Percentiles rank a stretch among this genome's conserved stretches.
These are phyloP conservation scores for Ascodesmis nigricans DNA, from an alignment of 495 filamentous ascomycete genomes.

Conservation along the genomic window DNA sequence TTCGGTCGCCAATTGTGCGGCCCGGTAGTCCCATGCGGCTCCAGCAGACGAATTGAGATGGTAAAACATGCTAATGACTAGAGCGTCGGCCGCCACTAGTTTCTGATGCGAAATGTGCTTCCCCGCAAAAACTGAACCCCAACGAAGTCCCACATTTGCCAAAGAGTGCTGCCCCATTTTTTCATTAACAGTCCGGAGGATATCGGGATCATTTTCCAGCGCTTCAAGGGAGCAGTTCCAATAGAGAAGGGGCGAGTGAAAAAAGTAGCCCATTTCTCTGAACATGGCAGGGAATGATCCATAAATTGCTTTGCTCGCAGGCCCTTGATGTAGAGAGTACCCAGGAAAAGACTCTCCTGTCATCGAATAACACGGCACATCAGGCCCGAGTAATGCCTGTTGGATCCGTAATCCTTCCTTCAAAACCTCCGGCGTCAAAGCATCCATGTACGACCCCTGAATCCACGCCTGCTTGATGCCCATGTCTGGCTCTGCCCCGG, in stretches of 20 bases:
- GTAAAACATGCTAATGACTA: constrained; percentile 52
- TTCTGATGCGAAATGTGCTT: constrained; percentile 40
- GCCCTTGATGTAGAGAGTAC: no score
- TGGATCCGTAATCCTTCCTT: constrained; percentile 41
- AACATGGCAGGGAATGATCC: no score
- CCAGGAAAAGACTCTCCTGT: constrained; percentile 5
- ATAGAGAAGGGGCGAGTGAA: constrained; percentile 52
- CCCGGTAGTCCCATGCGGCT: constrained; percentile 34
- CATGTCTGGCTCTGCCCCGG: constrained; percentile 24
- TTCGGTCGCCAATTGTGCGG: constrained; percentile 27
- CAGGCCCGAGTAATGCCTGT: constrained; percentile 31
- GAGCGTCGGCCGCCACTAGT: constrained; percentile 43
- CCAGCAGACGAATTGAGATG: constrained; percentile 34
- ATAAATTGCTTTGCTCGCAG: no score
- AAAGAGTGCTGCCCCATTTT: constrained; percentile 31
- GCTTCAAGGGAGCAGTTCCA: constrained; percentile 40
- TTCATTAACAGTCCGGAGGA: constrained; percentile 41
- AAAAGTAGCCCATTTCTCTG: constrained; percentile 26
- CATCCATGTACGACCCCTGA: constrained; percentile 41
- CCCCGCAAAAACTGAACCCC: constrained; percentile 52
- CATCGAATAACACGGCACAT: constrained; percentile 7
- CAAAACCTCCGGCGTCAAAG: constrained; percentile 37
- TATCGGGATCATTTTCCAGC: constrained; percentile 34
- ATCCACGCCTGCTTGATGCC: constrained; percentile 32
- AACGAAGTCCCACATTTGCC: constrained; percentile 45